These are phyloP conservation scores for Zygosaccharomyces bailii DNA, from an alignment of 805 yeast genomes.

Conservation along the genomic window DNA sequence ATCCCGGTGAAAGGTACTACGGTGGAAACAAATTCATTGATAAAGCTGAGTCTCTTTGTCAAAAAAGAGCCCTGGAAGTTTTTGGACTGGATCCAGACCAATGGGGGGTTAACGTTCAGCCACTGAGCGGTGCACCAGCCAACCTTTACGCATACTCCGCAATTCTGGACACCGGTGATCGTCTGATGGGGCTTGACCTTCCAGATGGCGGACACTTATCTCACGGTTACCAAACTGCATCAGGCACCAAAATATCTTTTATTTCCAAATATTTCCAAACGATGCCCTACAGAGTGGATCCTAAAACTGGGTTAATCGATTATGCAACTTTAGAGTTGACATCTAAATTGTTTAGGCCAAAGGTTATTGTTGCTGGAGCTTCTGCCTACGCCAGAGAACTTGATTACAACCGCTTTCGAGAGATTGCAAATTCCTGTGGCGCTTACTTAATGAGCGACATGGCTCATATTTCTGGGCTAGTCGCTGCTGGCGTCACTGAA, in stretches of 20 bases:
- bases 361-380: constrained; percentile 93
- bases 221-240: constrained; percentile 92
- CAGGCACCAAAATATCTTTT: constrained; percentile 78
- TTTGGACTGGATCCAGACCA: constrained; percentile 68
- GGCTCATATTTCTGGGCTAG: constrained; percentile 97
- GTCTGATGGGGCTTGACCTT: constrained; percentile 94
- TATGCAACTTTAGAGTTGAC: constrained; percentile 82
- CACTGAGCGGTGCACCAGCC: constrained; percentile 96
- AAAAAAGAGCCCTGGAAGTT: constrained; percentile 83
- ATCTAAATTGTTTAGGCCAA: constrained; percentile 87
- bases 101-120: constrained; percentile 98
- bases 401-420: constrained; percentile 85
- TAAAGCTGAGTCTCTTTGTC: constrained; percentile 84
- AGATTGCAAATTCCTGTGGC: constrained; percentile 88
- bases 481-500: constrained; percentile 90
- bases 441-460: constrained; percentile 91
- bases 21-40: constrained; percentile 98
- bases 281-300: constrained; percentile 92
- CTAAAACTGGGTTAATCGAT: constrained; percentile 85
- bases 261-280: constrained; percentile 94
- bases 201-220: constrained; percentile 99
- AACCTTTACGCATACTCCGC: constrained; percentile 91
- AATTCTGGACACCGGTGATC: constrained; percentile 80
- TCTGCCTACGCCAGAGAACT: constrained; percentile 91
- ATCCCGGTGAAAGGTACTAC: constrained; percentile 96